Percentiles rank a stretch among this genome's conserved stretches.
These are phyloP conservation scores for Zygosaccharomyces rouxii DNA, from an alignment of 805 yeast species.

Conservation along the genomic window DNA sequence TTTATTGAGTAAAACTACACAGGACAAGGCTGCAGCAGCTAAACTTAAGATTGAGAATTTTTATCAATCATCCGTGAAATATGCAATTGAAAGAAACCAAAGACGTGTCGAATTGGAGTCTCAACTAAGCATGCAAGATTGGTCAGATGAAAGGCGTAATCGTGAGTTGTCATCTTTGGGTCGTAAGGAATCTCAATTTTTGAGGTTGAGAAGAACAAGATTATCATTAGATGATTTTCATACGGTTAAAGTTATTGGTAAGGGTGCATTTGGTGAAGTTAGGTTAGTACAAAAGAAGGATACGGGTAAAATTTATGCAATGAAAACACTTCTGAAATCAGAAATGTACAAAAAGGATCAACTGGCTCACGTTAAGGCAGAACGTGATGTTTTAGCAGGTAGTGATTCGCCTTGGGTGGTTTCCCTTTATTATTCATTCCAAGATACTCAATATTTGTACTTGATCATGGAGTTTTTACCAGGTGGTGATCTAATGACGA, in stretches of 20 bases:
- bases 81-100: slow-evolving; percentile 94
- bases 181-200: slow-evolving; percentile 79
- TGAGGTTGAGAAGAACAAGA: slow-evolving; percentile 80
- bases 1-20: slow-evolving; percentile 62
- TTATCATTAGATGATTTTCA: slow-evolving; percentile 76
- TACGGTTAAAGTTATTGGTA: slow-evolving; percentile 87
- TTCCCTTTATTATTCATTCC: slow-evolving; percentile 68
- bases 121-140: slow-evolving; percentile 58
- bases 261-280: slow-evolving; percentile 98
- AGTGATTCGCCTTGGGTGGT: slow-evolving; percentile 89
- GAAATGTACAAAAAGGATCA: slow-evolving; percentile 96
- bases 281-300: slow-evolving; percentile 89
- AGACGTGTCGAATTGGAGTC: slow-evolving; percentile 83
- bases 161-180: slow-evolving; percentile 81
- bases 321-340: slow-evolving; percentile 84
- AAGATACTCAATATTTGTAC: slow-evolving; percentile 77
- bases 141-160: slow-evolving; percentile 80
- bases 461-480: slow-evolving; percentile 92
- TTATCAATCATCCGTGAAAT: slow-evolving; percentile 78
- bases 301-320: slow-evolving; percentile 85
- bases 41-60: slow-evolving; percentile 78
- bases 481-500: slow-evolving; percentile 88
- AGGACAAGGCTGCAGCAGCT: slow-evolving; percentile 79
- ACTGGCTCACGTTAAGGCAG: slow-evolving; percentile 92
- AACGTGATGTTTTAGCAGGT: slow-evolving; percentile 90